A percentile compares a stretch with the other conserved stretches of the same genome.
Conservation (phyloP, 2,329 filamentous ascomycete species). For the Fusarium mundagurra region DNA sequence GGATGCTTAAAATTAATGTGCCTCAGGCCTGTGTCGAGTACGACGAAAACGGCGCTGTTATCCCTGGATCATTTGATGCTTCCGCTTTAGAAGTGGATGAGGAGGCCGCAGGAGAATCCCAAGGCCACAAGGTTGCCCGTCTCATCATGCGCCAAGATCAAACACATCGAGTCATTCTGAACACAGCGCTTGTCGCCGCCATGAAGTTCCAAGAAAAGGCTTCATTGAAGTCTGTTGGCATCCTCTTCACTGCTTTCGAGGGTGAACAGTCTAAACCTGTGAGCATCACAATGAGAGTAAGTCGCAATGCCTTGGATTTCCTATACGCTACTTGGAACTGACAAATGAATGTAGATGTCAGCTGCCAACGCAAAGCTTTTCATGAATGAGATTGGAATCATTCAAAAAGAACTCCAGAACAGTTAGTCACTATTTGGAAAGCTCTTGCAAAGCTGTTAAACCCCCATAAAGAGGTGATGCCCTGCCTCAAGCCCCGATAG, state of each 20-base stretch:
- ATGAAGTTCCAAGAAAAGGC: slow-evolving; percentile 84
- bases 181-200: slow-evolving; percentile 80
- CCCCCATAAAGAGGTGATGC: slow-evolving; percentile 17
- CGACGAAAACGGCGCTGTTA: slow-evolving; percentile 60
- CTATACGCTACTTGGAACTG: neutral
- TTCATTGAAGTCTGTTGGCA: slow-evolving; percentile 74
- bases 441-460: slow-evolving; percentile 12
- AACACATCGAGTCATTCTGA: slow-evolving; percentile 86
- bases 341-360: slow-evolving; percentile 57
- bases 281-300: slow-evolving; percentile 70
- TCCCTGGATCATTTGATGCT: slow-evolving; percentile 65
- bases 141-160: slow-evolving; percentile 93
- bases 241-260: slow-evolving; percentile 73
- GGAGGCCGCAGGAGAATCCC: slow-evolving; percentile 41
- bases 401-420: slow-evolving; percentile 61
- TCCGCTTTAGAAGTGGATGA: slow-evolving; percentile 61
- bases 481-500: slow-evolving; percentile 9
- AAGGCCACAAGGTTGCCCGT: slow-evolving; percentile 66
- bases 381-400: slow-evolving; percentile 58
- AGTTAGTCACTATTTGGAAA: slow-evolving; percentile 41
- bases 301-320: slow-evolving; percentile 28
- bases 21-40: slow-evolving; percentile 66
- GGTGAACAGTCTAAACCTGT: slow-evolving; percentile 63
- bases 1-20: slow-evolving; percentile 86
- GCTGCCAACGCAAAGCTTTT: slow-evolving; percentile 63